phyloP scores from a whole-genome alignment of 345 rosid genomes.

The Eucalyptus paniculata region DNA sequence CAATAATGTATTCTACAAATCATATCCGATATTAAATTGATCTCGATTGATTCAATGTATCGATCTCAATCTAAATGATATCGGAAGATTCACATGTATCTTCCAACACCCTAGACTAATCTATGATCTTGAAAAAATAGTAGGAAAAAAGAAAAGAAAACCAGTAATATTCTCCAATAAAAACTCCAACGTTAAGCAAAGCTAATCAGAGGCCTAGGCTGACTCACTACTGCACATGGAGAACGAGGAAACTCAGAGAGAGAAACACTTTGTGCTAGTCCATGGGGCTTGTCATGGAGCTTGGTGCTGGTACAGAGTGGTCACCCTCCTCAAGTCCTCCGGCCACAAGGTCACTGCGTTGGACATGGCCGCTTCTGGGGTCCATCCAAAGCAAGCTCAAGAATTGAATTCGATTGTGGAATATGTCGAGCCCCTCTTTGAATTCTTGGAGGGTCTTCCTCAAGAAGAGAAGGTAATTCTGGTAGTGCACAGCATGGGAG shows the following conservation, averaged over 20 bases:
- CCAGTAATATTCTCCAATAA: neutral
- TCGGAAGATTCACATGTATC: too few relatives aligned
- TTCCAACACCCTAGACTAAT: neutral
- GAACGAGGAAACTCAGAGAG: neutral
- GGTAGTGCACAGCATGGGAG: slow-evolving; percentile 26
- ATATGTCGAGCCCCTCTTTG: slow-evolving; percentile 6
- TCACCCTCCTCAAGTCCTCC: neutral
- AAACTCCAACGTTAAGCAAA: neutral
- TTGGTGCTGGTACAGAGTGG: slow-evolving; percentile 20
- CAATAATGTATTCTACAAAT: too few relatives aligned
- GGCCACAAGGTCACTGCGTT: slow-evolving; percentile 15
- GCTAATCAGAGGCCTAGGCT: neutral
- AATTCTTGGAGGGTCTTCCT: slow-evolving; percentile 2
- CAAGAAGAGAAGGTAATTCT: slow-evolving; percentile 14
- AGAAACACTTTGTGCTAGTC: slow-evolving; percentile 8
- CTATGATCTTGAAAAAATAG: neutral
- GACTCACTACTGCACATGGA: too few relatives aligned
- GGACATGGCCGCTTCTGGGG: slow-evolving; percentile 11
- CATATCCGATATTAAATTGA: too few relatives aligned
- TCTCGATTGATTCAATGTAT: too few relatives aligned
- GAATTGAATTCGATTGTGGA: neutral
- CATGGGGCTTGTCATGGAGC: slow-evolving; percentile 21
- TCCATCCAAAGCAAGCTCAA: slow-evolving; percentile 1
- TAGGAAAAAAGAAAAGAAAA: neutral
- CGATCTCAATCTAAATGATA: too few relatives aligned